These are phyloP conservation scores for Euphrasia arctica DNA, from an alignment of 305 asterid genomes.

Conservation along the genomic window DNA sequence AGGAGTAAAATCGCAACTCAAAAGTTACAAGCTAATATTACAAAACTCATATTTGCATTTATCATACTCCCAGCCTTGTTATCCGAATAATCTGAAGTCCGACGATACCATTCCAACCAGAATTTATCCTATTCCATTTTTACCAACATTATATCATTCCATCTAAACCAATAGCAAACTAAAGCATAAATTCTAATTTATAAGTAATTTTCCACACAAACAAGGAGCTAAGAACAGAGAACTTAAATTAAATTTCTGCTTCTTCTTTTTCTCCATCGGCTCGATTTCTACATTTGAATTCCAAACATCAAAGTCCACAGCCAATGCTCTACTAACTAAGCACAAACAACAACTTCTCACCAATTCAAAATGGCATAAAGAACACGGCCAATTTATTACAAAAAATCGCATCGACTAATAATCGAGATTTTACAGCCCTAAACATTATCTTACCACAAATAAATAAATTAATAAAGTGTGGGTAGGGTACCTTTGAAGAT, in stretches of 20 bases:
- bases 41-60: neutral
- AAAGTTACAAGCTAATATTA: neutral
- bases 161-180: neutral
- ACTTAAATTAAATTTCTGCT: neutral
- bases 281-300: neutral
- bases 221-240: neutral
- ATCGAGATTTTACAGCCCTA: neutral
- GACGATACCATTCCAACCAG: neutral
- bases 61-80: neutral
- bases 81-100: neutral
- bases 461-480: neutral
- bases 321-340: neutral
- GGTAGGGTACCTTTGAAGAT: slow-evolving; percentile 42
- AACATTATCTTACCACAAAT: neutral
- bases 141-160: neutral
- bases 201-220: no score
- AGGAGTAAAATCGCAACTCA: no score
- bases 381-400: neutral
- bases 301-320: neutral
- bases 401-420: neutral
- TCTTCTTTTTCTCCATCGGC: neutral
- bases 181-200: no score
- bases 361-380: neutral
- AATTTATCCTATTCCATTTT: neutral
- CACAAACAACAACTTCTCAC: neutral